Base-by-base conservation (phyloP, 2,329 filamentous ascomycete species). In the Penicillium sp. region DNA sequence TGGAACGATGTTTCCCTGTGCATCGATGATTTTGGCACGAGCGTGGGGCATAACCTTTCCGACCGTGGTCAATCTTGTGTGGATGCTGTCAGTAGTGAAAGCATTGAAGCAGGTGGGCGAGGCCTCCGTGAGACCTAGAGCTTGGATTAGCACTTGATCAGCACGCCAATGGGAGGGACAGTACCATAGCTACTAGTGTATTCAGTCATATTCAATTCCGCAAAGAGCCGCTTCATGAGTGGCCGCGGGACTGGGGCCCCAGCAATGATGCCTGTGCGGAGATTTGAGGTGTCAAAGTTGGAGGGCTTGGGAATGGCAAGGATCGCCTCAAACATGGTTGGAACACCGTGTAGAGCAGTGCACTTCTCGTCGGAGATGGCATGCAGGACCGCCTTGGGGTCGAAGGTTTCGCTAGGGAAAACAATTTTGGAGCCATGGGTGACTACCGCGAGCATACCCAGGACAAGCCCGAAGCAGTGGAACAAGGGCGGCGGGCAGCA, bases 401-500 rank as follows among this genome's bases (percentile, higher is more conserved):
- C 86, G 66, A 93, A 93, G 0, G 87, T 84, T 65, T 91, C 87
- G 60, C 83, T 82, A 0, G 90, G 89, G 66, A 90, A 90, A 10
- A 93, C 84, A 48, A 91, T 86, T 71, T 88, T 89, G 37, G 84
- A 84, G 44, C 89, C 89, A 69, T 92, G 88, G 0, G 88, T 91
- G 50, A 91, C 74, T 41, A 84, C 80, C 1, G 88, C 86, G 53
- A 92, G 81, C 42, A 92, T 79, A 9, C 89, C 89, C 3, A 91
- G 82, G 1, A 92, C 88, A 8, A 93, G 82, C 1, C 89, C 89
- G 68, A 93, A 93, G 77, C 89, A 93, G 77, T 94, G 90, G 78
- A 94, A 94, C 4, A 94, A 80, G 0, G 90, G 90, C 0, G 90
- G 89, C 3, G 89, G 89, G 70, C 90, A 94, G 77, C 89, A 93